phyloP scores from a whole-genome alignment of 768 basidiomycete genomes.

The Mycena venus region DNA sequence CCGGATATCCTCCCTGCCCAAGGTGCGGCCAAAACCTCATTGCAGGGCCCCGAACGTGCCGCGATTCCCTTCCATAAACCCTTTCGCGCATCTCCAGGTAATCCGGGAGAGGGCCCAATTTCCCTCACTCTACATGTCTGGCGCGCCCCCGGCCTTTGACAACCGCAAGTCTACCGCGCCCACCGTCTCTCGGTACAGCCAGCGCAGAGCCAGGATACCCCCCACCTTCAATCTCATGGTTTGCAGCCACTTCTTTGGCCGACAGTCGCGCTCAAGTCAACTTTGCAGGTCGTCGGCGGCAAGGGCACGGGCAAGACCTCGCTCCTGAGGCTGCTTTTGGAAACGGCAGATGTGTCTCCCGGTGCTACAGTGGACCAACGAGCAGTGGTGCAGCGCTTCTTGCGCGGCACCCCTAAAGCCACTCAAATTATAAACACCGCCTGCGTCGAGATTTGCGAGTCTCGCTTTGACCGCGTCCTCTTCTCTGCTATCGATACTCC shows the following conservation, averaged over 20 bases:
- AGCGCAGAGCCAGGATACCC: constrained; percentile 73
- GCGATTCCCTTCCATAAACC: constrained; percentile 89
- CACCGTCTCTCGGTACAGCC: constrained; percentile 64
- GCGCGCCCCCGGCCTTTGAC: constrained; percentile 74
- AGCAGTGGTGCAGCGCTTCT: constrained; percentile 72
- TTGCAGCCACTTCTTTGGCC: constrained; percentile 33
- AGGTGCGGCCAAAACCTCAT: constrained; percentile 81
- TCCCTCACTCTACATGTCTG: constrained; percentile 79
- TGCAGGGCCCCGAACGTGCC: constrained; percentile 63
- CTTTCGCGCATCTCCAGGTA: constrained; percentile 70
- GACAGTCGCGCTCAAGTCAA: constrained; percentile 14
- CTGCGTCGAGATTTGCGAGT: constrained; percentile 87
- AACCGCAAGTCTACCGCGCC: constrained; percentile 60
- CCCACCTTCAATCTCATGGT: constrained; percentile 93
- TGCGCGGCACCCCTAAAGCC: constrained; percentile 69
- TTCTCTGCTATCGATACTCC: constrained; percentile 91
- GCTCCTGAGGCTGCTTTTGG: constrained; percentile 81
- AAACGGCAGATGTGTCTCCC: constrained; percentile 88
- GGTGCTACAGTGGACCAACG: constrained; percentile 82
- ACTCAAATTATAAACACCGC: constrained; percentile 78
- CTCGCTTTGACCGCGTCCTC: constrained; percentile 81
- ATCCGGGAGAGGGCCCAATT: constrained; percentile 64
- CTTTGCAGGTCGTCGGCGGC: constrained; percentile 78
- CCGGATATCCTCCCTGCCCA: constrained; percentile 55
- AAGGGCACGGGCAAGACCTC: constrained; percentile 91